Conservation (phyloP, 2,329 filamentous ascomycete genomes). For the Fusarium falciforme region DNA sequence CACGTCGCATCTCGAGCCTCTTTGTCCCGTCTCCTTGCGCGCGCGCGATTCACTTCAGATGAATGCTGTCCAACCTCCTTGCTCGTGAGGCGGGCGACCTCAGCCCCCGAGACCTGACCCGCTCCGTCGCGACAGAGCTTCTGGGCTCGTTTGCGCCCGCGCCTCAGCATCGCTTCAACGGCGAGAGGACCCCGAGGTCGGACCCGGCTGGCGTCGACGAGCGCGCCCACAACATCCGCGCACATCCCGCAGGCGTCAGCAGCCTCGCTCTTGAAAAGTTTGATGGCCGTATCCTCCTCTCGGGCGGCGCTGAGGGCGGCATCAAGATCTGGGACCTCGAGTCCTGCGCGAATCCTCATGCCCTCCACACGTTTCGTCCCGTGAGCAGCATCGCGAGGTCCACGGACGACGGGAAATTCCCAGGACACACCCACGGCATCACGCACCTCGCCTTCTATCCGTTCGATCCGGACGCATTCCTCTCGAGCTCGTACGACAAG, state of each 20-base stretch:
- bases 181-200: constrained; percentile 47
- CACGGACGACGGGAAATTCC: constrained; percentile 39
- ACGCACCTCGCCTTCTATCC: constrained; percentile 83
- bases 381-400: constrained; percentile 62
- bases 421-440: constrained; percentile 75
- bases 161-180: constrained; percentile 77
- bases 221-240: constrained; percentile 60
- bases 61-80: constrained; percentile 81
- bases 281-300: constrained; percentile 81
- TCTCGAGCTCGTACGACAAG: constrained; percentile 83
- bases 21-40: neutral
- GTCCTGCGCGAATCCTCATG: constrained; percentile 58
- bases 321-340: constrained; percentile 92
- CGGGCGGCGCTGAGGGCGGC: constrained; percentile 86
- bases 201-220: constrained; percentile 40
- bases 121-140: constrained; percentile 73
- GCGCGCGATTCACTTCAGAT: constrained; percentile 42
- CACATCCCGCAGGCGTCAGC: constrained; percentile 84
- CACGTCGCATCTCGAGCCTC: neutral
- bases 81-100: constrained; percentile 79
- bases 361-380: constrained; percentile 64
- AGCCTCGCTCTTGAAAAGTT: constrained; percentile 84
- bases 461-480: constrained; percentile 79
- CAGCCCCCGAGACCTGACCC: constrained; percentile 71
- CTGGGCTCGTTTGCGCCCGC: constrained; percentile 76